Base-by-base conservation (phyloP, 768 basidiomycete genomes). In the Russula virescens region DNA sequence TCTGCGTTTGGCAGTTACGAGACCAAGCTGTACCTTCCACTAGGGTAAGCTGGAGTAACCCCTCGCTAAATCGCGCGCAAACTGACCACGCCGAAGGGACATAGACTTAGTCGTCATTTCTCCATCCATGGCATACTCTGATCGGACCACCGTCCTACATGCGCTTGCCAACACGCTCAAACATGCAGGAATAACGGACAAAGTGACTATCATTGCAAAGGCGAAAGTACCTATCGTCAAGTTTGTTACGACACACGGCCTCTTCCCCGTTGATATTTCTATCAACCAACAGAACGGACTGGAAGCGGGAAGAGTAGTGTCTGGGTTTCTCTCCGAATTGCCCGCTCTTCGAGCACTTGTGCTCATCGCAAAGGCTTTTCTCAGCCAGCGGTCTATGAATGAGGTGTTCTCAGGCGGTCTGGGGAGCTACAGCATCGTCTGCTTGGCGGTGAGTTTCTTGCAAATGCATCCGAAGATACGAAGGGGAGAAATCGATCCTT, bases 401-500 rank as follows among this genome's bases (percentile, higher is more conserved):
- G 97, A 98, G 73, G 96, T 98, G n/a, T 98, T 88, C 73, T 90
- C 88, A 0, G 96, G 97, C 9, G 97, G 97, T 2, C 74, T 99
- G 40, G 95, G 96, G 23, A 93, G 91, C 70, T 98, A 98, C 72
- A 87, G 89, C 68, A 92, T 97, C 62, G 93, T 98, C 59, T 97
- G 92, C 73, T 74, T 99, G 60, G 94, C 89, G 13, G 84, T 98
- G 67, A 92, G 86, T 73, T 99, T 99, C 72, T 78, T 99, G 52
- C 97, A 98, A 80, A 91, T 97, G 81, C 97, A 99, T 69, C 97
- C 97, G 2, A 96, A 95, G 73, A 85, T 98, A 63, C 86, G 95
- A 45, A 75, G 84, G 58, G 90, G 86, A 0, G 91, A 95, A 74
- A 91, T 99, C 31, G 86, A 95, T 68, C 84, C 94, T 0, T 84